Conservation (phyloP, 768 basidiomycete genomes). For the Tylopilus balloui region DNA sequence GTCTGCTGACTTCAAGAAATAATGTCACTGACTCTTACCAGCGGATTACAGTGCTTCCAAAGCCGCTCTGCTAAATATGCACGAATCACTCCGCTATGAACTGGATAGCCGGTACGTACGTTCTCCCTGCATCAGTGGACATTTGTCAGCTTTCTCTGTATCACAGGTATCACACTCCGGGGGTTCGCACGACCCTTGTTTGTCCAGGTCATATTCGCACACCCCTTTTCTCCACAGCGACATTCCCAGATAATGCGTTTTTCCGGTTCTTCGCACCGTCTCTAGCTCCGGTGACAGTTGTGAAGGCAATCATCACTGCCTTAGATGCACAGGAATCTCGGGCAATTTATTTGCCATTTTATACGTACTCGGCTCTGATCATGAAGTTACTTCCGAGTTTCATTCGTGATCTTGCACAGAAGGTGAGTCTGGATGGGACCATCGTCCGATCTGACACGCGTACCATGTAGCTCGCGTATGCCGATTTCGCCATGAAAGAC, state of each 20-base stretch:
- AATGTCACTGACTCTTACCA: conserved; percentile 27
- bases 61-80: conserved; percentile 75
- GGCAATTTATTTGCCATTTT: conserved; percentile 70
- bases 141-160: neutral
- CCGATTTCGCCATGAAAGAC: conserved; percentile 66
- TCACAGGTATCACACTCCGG: conserved; percentile 61
- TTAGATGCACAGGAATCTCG: conserved; percentile 77
- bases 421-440: conserved; percentile 42
- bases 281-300: conserved; percentile 66
- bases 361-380: conserved; percentile 53
- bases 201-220: conserved; percentile 79
- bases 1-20: neutral
- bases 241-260: conserved; percentile 44
- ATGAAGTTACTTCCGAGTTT: conserved; percentile 65
- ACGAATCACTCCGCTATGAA: conserved; percentile 85
- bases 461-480: conserved; percentile 49
- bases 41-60: conserved; percentile 93
- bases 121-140: neutral
- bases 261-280: conserved; percentile 76
- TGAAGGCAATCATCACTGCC: conserved; percentile 77
- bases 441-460: conserved; percentile 6
- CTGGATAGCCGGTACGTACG: conserved; percentile 66
- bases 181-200: conserved; percentile 85
- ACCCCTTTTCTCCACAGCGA: conserved; percentile 63
- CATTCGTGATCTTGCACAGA: conserved; percentile 67